Conservation (phyloP, 2,329 filamentous ascomycete species). For the Rhynchosporium secalis region DNA sequence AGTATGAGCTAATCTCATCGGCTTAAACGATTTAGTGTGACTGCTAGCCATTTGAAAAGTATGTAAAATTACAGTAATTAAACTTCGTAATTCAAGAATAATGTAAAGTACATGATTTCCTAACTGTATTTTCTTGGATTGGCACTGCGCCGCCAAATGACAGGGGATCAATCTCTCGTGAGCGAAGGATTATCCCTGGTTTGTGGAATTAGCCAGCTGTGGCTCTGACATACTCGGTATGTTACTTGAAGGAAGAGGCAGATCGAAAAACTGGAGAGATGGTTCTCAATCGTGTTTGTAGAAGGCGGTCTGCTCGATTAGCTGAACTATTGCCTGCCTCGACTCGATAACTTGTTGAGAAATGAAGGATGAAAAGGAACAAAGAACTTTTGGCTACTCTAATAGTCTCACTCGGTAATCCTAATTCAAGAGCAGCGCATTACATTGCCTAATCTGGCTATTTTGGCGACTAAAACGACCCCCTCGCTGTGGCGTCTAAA, state of each 20-base stretch:
- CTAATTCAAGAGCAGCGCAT: too few relatives aligned
- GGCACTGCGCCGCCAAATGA: background rate
- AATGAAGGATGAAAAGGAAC: too few relatives aligned
- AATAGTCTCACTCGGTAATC: too few relatives aligned
- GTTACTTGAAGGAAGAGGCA: background rate
- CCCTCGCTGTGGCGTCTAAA: background rate
- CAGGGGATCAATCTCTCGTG: conserved; percentile 32
- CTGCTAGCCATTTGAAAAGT: too few relatives aligned
- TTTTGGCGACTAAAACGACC: too few relatives aligned
- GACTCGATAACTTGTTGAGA: too few relatives aligned
- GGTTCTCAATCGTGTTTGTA: background rate
- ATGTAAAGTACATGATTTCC: conserved; percentile 43
- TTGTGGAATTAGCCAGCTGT: conserved; percentile 31
- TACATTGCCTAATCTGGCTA: background rate
- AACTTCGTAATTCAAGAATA: too few relatives aligned
- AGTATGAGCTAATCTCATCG: too few relatives aligned
- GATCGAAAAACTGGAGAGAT: background rate
- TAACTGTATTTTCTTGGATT: conserved; percentile 6
- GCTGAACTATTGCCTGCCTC: background rate
- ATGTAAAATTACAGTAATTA: too few relatives aligned
- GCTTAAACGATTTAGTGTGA: too few relatives aligned
- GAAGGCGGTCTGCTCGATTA: background rate
- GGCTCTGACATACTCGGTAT: background rate
- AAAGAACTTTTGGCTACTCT: too few relatives aligned
- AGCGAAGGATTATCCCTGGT: conserved; percentile 41